phyloP scores from a whole-genome alignment of 2,329 filamentous ascomycete genomes.

The Chalara sp. region DNA sequence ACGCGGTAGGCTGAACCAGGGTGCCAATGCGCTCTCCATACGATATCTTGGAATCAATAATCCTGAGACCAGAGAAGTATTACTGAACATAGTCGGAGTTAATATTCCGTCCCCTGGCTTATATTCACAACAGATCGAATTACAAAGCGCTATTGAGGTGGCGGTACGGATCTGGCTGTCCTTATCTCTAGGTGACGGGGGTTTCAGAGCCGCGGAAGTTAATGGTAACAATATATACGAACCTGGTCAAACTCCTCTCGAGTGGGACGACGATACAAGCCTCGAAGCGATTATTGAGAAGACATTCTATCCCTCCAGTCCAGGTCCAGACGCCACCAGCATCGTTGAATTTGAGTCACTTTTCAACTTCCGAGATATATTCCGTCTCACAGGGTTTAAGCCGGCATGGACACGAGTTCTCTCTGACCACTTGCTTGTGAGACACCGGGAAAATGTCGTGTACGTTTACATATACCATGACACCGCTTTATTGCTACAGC shows the following conservation, averaged over 20 bases:
- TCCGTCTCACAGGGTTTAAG: background rate
- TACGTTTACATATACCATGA: no score
- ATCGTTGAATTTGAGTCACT: background rate
- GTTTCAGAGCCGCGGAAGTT: background rate
- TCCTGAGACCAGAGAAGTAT: no score
- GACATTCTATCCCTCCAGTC: background rate
- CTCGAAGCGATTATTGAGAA: background rate
- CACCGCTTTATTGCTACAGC: no score
- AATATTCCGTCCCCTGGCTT: background rate
- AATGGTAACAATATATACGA: background rate
- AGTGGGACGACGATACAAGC: background rate
- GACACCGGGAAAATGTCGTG: no score
- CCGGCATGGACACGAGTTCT: background rate
- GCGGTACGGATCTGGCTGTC: background rate
- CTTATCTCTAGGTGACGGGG: background rate
- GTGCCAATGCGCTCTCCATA: no score
- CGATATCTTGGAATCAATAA: no score
- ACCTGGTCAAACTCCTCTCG: background rate
- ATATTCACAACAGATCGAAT: background rate
- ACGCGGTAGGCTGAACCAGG: no score
- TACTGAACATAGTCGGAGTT: no score
- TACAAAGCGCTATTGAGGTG: background rate
- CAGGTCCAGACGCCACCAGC: background rate
- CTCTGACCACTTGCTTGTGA: no score
- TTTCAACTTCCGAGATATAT: background rate